Conservation (phyloP, 805 yeast genomes). For the Scheffersomyces spartinae region DNA sequence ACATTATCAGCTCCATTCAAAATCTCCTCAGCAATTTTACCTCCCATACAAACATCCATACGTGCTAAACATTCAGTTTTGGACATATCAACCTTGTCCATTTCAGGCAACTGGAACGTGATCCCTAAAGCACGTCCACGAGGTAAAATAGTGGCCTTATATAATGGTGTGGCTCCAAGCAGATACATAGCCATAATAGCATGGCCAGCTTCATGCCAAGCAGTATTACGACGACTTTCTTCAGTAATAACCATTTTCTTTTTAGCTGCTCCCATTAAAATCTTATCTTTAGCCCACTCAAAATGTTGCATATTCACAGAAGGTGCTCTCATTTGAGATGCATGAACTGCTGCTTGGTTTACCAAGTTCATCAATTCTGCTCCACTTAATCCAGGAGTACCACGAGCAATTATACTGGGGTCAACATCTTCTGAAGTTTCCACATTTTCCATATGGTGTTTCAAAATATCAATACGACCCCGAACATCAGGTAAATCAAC, state of each 20-base stretch:
- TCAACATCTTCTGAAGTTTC: constrained; percentile 81
- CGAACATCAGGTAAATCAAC: constrained; percentile 97
- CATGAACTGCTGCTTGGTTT: constrained; percentile 96
- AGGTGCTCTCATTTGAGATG: constrained; percentile 85
- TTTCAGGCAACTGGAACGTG: constrained; percentile 95
- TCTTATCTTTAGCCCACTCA: constrained; percentile 99
- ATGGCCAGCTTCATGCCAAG: constrained; percentile 98
- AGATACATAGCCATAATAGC: constrained; percentile 96
- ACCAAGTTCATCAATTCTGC: constrained; percentile 94
- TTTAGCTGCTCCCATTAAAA: constrained; percentile 95
- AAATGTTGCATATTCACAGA: constrained; percentile 84
- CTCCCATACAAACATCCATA: constrained; percentile 98
- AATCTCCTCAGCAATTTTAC: constrained; percentile 93
- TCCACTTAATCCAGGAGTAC: constrained; percentile 97
- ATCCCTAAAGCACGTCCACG: constrained; percentile 95
- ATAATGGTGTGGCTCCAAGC: constrained; percentile 86
- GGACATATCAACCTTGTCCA: constrained; percentile 94
- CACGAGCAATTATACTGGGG: constrained; percentile 83
- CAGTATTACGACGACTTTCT: constrained; percentile 86
- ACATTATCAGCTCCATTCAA: constrained; percentile 86
- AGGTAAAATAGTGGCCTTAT: constrained; percentile 94
- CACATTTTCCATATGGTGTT: constrained; percentile 84
- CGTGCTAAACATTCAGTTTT: constrained; percentile 82
- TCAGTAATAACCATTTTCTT: constrained; percentile 97
- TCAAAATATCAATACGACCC: constrained; percentile 87